Evolutionary conservation across 1,284 basidiomycete genomes (phyloP).

Genomic region (Microbotryum lychnidis-dioicae): DNA sequence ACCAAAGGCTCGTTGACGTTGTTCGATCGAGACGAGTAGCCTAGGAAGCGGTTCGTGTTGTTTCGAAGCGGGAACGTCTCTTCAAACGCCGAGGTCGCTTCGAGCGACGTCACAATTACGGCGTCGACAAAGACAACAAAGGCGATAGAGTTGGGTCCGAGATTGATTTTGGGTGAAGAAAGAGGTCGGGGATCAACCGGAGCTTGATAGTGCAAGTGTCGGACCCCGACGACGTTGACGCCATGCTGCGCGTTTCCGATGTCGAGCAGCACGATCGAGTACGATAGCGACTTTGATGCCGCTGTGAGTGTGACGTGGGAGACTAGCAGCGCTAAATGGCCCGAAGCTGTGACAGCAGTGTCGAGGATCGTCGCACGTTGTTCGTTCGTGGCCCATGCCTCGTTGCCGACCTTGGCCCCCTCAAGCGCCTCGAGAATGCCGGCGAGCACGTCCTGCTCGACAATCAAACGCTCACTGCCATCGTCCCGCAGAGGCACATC

Average conservation of each 20-base stretch:
- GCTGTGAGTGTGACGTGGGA: constrained; percentile 14
- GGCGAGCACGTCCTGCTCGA: constrained; percentile 29
- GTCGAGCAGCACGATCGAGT: constrained; percentile 26
- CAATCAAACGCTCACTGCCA: constrained; percentile 26
- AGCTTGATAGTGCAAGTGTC: constrained; percentile 36
- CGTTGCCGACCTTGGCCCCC: constrained; percentile 24
- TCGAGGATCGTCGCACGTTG: background rate
- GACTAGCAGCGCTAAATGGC: constrained; percentile 22
- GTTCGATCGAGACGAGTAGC: constrained; percentile 29
- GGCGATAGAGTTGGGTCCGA: constrained; percentile 36
- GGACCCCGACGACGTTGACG: constrained; percentile 33
- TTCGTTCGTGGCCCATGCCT: constrained; percentile 27
- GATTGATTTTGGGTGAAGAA: constrained; percentile 39
- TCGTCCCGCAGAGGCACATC: constrained; percentile 8
- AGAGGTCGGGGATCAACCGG: constrained; percentile 41
- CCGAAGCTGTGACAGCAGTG: background rate
- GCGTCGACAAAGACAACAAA: constrained; percentile 42
- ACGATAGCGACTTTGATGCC: constrained; percentile 13
- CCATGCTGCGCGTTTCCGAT: constrained; percentile 22
- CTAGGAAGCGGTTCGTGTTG: constrained; percentile 38
- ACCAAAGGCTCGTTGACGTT: constrained; percentile 29
- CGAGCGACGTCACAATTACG: constrained; percentile 40
- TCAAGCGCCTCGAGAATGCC: constrained; percentile 19
- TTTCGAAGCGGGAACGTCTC: constrained; percentile 39
- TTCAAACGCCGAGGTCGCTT: constrained; percentile 33